These are phyloP conservation scores for Juglanconis oblonga DNA, from an alignment of 2,329 filamentous ascomycete genomes.

Conservation along the genomic window DNA sequence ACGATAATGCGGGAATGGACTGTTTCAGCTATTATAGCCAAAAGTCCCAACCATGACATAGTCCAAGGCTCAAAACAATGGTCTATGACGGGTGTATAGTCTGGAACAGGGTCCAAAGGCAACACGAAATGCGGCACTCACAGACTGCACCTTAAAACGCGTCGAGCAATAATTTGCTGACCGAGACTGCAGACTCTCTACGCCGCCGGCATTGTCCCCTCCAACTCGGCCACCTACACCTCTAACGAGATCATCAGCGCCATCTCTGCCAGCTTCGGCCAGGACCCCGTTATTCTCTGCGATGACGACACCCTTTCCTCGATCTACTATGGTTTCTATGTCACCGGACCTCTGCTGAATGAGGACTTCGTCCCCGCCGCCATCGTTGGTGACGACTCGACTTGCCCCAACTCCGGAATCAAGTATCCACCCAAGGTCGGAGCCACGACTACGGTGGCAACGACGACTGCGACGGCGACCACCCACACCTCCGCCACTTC, in stretches of 20 bases:
- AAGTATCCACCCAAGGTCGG: slow-evolving; percentile 14
- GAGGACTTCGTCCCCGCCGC: slow-evolving; percentile 11
- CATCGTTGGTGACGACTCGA: slow-evolving; percentile 8
- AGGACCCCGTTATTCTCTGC: slow-evolving; percentile 14
- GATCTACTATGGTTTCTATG: slow-evolving; percentile 17
- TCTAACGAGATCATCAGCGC: slow-evolving; percentile 8
- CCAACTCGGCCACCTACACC: slow-evolving; percentile 13
- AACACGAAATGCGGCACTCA: background rate
- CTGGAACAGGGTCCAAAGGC: background rate
- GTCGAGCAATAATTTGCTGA: background rate
- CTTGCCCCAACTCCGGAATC: slow-evolving; percentile 12
- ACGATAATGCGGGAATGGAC: too few species aligned
- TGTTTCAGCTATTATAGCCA: too few species aligned
- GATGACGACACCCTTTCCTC: slow-evolving; percentile 4
- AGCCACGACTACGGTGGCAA: background rate
- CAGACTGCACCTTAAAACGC: background rate
- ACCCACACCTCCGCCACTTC: background rate
- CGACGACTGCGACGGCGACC: background rate
- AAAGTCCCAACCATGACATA: too few species aligned
- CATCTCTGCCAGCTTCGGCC: slow-evolving; percentile 12
- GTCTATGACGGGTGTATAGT: too few species aligned
- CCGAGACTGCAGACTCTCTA: background rate
- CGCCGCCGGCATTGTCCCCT: slow-evolving; percentile 15
- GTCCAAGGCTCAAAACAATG: too few species aligned
- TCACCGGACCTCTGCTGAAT: slow-evolving; percentile 8